phyloP scores from a whole-genome alignment of 495 filamentous ascomycete genomes.

The Aspergillus biplanus region DNA sequence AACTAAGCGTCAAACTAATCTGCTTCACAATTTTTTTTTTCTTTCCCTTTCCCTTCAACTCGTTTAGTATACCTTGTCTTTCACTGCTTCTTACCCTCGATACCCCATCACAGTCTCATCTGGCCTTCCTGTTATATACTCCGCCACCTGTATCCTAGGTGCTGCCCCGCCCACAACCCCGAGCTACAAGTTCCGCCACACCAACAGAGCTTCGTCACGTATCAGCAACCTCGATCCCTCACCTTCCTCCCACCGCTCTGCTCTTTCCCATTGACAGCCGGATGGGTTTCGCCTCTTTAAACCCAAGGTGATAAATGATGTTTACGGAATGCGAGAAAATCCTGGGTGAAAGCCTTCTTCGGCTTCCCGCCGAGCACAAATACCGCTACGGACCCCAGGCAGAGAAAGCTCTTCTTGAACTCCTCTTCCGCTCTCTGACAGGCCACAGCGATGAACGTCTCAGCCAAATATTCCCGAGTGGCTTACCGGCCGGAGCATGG shows the following conservation, averaged over 20 bases:
- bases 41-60: neutral
- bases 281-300: conserved; percentile 41
- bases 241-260: neutral
- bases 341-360: conserved; percentile 74
- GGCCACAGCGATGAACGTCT: conserved; percentile 72
- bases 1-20: conserved; percentile 21
- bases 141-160: neutral
- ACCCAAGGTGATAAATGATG: conserved; percentile 35
- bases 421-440: conserved; percentile 85
- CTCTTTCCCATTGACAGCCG: conserved; percentile 14
- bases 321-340: conserved; percentile 77
- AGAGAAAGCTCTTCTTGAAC: conserved; percentile 67
- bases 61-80: neutral
- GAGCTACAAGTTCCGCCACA: conserved; percentile 18
- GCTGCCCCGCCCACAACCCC: neutral
- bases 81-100: neutral
- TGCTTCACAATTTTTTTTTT: conserved; percentile 17
- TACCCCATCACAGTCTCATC: neutral
- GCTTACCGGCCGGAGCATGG: conserved; percentile 66
- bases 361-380: conserved; percentile 66
- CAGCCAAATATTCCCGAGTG: conserved; percentile 76
- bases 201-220: conserved; percentile 8
- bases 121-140: neutral
- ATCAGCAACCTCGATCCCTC: conserved; percentile 5
- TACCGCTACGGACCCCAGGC: conserved; percentile 75